Evolutionary conservation across 176 grass and related monocot genomes (phyloP).

Genomic region (Bolboschoenus planiculmis): DNA sequence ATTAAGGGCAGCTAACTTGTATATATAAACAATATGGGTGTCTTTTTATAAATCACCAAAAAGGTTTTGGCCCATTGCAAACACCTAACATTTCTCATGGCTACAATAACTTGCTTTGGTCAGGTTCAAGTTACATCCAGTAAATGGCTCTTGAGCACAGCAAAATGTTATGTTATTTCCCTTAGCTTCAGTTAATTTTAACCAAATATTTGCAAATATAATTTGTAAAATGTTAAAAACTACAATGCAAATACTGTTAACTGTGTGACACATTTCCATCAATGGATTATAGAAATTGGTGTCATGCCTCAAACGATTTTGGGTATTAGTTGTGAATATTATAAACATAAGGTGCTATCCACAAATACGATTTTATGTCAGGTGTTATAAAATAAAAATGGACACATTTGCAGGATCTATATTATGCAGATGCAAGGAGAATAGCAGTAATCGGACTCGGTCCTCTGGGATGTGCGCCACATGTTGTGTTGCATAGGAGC

Average conservation of each 20-base stretch:
- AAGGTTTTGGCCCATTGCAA: background rate
- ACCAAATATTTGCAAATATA: background rate
- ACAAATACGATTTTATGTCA: background rate
- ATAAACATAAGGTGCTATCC: background rate
- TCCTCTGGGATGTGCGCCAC: constrained; percentile 59
- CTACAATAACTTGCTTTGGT: background rate
- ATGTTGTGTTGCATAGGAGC: constrained; percentile 42
- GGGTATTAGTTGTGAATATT: background rate
- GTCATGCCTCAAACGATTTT: background rate
- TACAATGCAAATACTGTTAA: background rate
- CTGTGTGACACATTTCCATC: background rate
- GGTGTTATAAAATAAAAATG: background rate
- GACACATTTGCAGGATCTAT: constrained; percentile 37
- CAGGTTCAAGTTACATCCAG: background rate
- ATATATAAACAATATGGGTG: background rate
- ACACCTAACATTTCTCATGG: background rate
- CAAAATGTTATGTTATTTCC: background rate
- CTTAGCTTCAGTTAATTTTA: background rate
- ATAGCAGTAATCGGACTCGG: constrained; percentile 55
- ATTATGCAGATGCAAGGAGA: constrained; percentile 50
- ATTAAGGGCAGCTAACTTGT: background rate
- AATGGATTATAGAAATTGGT: background rate
- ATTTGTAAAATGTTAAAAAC: background rate
- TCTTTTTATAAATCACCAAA: background rate
- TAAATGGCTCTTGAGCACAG: background rate